Evolutionary conservation across 2,329 filamentous ascomycete genomes (phyloP), one percentile per base, ranked within the genome.

Genomic region (Elsinoe batatas): DNA sequence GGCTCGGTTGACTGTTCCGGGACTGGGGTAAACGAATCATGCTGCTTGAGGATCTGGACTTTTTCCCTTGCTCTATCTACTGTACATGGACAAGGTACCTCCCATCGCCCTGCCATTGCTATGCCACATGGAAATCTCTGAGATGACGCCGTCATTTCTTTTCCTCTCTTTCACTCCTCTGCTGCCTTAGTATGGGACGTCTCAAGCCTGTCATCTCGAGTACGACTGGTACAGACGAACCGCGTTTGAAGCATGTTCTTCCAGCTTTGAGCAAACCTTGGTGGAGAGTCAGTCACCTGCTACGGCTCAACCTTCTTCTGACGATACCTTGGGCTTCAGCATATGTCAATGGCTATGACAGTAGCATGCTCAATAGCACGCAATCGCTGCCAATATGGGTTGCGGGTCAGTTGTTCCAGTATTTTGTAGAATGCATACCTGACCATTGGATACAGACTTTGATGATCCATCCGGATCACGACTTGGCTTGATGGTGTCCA

Each of bases 401-500:
- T 18, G 33, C 36, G 26, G 47, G 47, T 38, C 12, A 51, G 26
- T 33, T 36, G 44, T 20, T 35, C 12, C 5, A 5, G 7, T 7
- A 30, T 30, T 8, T 8, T 5, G 7, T 5, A 30, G 26, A 30
- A 30, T 30, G 7, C 5, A 30, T 30, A 30, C 26, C 26, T 30
- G 26, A 30, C 26, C 26, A 30, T 30, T 30, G 7, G 5, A 26
- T 30, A 30, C 26, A 51, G 47, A 58, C 51, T 61, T 58, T 46
- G 42, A 56, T 43, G 40, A 58, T 36, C 60, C 61, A 2, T 56
- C 43, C 3, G 60, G 60, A 18, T 42, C 57, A 5, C 42, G 54
- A 10, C 57, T 63, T 13, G 61, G 61, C 1, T 54, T 61, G 11
- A 60, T 63, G 55, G 57, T 53, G 3, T 55, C 57, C n/a, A 62